Conservation (phyloP, 1,284 basidiomycete species). For the Pseudomicrostroma phylloplanum region DNA sequence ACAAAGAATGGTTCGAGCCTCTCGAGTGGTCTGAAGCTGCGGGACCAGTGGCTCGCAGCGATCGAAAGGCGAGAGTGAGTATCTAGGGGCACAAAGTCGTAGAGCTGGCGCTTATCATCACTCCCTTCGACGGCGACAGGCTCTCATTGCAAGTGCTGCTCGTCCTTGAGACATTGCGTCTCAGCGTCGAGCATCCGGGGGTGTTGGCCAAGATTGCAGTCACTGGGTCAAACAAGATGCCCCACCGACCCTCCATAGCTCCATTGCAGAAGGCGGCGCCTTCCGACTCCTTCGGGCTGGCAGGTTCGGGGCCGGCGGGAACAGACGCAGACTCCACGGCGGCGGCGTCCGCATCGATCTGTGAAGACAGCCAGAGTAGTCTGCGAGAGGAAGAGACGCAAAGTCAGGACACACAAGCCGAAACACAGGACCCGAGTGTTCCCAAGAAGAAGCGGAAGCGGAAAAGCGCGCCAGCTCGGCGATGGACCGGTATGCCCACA, state of each 20-base stretch:
- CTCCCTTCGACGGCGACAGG: conserved; percentile 1
- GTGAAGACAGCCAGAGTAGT: too few species aligned
- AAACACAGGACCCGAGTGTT: neutral
- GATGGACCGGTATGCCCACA: conserved; percentile 9
- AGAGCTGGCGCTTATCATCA: neutral
- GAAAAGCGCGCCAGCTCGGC: conserved; percentile 6
- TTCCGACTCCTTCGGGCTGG: neutral
- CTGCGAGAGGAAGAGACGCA: too few species aligned
- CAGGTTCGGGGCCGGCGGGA: neutral
- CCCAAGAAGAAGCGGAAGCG: conserved; percentile 8
- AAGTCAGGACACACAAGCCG: neutral
- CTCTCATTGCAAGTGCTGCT: conserved; percentile 12
- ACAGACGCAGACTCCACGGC: neutral
- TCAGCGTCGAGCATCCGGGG: conserved; percentile 6
- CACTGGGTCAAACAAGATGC: neutral
- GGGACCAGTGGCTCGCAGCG: conserved; percentile 2
- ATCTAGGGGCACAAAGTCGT: neutral
- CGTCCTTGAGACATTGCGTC: conserved; percentile 5
- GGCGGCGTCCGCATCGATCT: neutral
- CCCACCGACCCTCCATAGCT: neutral
- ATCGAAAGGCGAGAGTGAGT: conserved; percentile 8
- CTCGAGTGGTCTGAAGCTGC: neutral
- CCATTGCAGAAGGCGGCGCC: neutral
- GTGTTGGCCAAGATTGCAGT: neutral
- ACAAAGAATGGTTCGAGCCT: neutral